phyloP scores from a whole-genome alignment of 1,139 yeast genomes.

The Nakaseomyces sp. region DNA sequence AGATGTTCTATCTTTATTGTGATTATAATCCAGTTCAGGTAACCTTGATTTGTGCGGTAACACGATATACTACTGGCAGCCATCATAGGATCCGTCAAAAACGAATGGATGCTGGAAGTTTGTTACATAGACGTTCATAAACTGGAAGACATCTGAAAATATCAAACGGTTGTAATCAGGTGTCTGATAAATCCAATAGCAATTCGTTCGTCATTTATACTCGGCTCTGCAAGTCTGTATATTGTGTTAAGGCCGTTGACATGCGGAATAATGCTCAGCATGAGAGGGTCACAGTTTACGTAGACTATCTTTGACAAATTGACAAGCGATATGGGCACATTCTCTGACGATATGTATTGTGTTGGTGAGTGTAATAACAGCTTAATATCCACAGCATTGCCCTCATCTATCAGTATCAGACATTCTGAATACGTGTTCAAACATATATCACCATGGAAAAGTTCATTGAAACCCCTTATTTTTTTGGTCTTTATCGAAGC shows the following conservation, averaged over 20 bases:
- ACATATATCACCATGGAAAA: no score
- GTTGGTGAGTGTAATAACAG: conserved; percentile 49
- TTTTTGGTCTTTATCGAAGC: no score
- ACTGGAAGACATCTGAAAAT: conserved; percentile 80
- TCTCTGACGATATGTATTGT: no score
- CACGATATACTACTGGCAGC: conserved; percentile 78
- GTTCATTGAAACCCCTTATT: conserved; percentile 52
- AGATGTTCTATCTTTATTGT: no score
- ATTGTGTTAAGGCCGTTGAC: conserved; percentile 76
- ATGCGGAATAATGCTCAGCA: no score
- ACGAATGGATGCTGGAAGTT: conserved; percentile 63
- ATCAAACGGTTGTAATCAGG: conserved; percentile 73
- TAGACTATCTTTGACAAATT: no score
- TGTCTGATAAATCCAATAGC: conserved; percentile 88
- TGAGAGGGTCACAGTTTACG: no score
- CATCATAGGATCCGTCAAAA: conserved; percentile 55
- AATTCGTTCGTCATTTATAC: conserved; percentile 70
- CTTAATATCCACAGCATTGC: conserved; percentile 87
- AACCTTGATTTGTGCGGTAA: no score
- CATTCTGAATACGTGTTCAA: conserved; percentile 93
- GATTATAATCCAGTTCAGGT: no score
- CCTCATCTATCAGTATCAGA: conserved; percentile 81
- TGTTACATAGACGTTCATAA: conserved; percentile 79
- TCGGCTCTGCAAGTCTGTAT: conserved; percentile 62
- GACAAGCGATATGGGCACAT: no score